A percentile compares a stretch with the other conserved stretches of the same genome.
Evolutionary conservation across 148 eudicot genomes (phyloP).

Genomic region (Rhododendron ferrugineum): DNA sequence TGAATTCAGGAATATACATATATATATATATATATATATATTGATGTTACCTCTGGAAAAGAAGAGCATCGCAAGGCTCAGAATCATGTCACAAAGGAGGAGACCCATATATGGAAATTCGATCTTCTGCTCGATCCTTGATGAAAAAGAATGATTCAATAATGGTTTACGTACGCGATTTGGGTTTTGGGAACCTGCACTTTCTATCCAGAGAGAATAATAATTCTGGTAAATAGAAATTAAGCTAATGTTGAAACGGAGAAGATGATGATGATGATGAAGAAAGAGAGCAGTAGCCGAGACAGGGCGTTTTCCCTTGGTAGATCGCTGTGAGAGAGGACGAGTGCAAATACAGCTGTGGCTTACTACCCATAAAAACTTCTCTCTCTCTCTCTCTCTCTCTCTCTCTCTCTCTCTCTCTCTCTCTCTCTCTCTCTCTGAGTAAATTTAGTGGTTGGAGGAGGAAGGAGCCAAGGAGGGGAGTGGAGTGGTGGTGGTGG

Average conservation of each 20-base stretch:
- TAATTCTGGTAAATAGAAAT: background rate
- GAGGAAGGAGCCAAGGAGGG: background rate
- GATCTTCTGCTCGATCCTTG: background rate
- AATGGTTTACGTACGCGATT: background rate
- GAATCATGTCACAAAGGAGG: background rate
- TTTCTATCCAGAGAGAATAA: background rate
- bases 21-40: too few species aligned
- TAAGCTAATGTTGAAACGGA: background rate
- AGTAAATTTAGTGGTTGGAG: background rate
- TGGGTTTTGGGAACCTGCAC: background rate
- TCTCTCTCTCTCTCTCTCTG: too few species aligned
- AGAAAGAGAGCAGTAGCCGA: background rate
- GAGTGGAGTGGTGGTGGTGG: background rate
- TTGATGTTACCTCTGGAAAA: slow-evolving; percentile 3
- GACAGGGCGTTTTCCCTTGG: background rate
- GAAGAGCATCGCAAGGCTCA: slow-evolving; percentile 4
- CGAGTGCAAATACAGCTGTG: background rate
- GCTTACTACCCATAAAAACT: background rate
- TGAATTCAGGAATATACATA: background rate
- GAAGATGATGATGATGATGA: background rate
- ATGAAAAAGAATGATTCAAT: background rate
- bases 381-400: background rate
- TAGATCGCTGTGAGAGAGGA: background rate
- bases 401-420: too few species aligned
- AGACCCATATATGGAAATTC: background rate